phyloP scores from a whole-genome alignment of 139 green algal genomes.

The Closterium sp. region DNA sequence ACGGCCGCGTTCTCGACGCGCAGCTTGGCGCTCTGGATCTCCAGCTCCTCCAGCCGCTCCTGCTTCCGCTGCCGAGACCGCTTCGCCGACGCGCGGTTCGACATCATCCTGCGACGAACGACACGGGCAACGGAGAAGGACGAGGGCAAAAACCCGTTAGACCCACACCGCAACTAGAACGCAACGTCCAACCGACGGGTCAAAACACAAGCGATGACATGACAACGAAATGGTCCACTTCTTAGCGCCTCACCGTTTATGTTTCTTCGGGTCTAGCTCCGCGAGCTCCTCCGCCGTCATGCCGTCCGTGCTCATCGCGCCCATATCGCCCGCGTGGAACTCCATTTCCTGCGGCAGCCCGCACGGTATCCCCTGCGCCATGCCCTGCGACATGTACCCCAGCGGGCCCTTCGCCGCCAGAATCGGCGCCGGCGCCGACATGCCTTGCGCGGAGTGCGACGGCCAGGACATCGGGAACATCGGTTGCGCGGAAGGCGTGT shows the following conservation, averaged over 20 bases:
- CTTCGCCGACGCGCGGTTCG: constrained; percentile 44
- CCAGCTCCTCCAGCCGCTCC: constrained; percentile 39
- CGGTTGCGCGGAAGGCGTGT: neutral
- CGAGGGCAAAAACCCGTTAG: neutral
- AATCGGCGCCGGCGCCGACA: neutral
- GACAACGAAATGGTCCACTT: no score
- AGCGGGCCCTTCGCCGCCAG: neutral
- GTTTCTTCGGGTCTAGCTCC: neutral
- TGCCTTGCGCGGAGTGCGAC: neutral
- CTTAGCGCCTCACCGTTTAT: neutral
- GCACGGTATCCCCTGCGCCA: neutral
- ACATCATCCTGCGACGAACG: constrained; percentile 33
- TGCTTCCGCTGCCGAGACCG: constrained; percentile 40
- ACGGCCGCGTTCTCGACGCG: constrained; percentile 36
- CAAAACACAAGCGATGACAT: no score
- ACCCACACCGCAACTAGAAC: neutral
- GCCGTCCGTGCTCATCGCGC: neutral
- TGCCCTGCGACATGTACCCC: neutral
- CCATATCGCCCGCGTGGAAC: neutral
- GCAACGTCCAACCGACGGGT: neutral
- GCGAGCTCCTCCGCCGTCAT: neutral
- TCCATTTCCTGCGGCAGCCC: neutral
- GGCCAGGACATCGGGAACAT: neutral
- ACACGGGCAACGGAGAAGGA: neutral
- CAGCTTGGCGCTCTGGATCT: constrained; percentile 15